Evolutionary conservation across 768 basidiomycete genomes (phyloP).

Genomic region (Clitopilus passeckerianus): DNA sequence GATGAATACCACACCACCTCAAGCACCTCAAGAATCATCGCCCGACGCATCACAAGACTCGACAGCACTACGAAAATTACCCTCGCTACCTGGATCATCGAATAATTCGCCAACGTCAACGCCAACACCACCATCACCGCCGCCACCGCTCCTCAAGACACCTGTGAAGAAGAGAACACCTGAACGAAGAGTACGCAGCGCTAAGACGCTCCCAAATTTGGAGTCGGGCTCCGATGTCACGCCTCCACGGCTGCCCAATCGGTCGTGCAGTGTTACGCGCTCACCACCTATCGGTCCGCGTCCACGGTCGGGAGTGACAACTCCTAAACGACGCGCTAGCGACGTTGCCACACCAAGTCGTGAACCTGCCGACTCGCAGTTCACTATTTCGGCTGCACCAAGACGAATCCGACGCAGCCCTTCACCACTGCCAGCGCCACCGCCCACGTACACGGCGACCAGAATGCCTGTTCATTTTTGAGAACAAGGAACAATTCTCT

Average conservation of each 20-base stretch:
- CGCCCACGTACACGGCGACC: neutral
- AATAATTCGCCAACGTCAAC: neutral
- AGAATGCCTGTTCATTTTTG: neutral
- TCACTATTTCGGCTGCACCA: constrained; percentile 8
- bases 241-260: constrained; percentile 3
- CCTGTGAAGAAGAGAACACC: neutral
- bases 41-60: constrained; percentile 3
- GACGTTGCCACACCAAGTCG: neutral
- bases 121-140: neutral
- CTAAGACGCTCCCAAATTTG: neutral
- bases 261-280: constrained; percentile 6
- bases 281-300: constrained; percentile 13
- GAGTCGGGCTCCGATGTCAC: neutral
- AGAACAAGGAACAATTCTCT: neutral
- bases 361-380: constrained; percentile 1
- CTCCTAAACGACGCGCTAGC: neutral
- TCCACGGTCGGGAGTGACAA: constrained; percentile 10
- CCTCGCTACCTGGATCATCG: neutral
- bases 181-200: neutral
- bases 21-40: neutral
- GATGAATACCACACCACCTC: neutral
- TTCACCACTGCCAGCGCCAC: neutral
- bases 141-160: neutral
- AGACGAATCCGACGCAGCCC: neutral
- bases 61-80: neutral